Percentiles rank a stretch among this genome's conserved stretches.
Conservation (phyloP, 805 yeast genomes). For the Millerozyma miso region DNA sequence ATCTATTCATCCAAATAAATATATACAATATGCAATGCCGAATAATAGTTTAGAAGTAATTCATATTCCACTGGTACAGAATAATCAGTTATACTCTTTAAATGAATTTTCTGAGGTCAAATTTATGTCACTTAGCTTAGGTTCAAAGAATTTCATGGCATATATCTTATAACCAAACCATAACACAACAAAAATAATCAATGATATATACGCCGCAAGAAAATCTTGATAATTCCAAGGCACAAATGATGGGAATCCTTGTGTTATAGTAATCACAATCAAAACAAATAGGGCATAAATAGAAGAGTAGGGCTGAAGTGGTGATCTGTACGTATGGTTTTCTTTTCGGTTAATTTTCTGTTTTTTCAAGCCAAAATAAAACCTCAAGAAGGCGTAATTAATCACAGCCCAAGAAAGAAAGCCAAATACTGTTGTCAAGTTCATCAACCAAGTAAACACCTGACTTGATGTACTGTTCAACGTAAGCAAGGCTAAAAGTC, state of each 20-base stretch:
- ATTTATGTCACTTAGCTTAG: not conserved
- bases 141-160: not conserved
- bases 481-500: constrained; percentile 11
- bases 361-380: constrained; percentile 49
- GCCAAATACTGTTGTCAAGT: constrained; percentile 15
- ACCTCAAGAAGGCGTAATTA: constrained; percentile 10
- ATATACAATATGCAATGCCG: too few species aligned
- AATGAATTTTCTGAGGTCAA: not conserved
- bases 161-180: constrained; percentile 2
- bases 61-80: too few species aligned
- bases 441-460: constrained; percentile 13
- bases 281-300: constrained; percentile 45
- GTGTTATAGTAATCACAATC: constrained; percentile 10
- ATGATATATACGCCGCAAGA: constrained; percentile 13
- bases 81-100: too few species aligned
- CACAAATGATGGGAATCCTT: constrained; percentile 14
- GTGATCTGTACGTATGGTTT: constrained; percentile 57
- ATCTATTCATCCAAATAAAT: too few species aligned
- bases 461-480: constrained; percentile 4
- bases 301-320: constrained; percentile 66
- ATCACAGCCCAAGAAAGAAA: constrained; percentile 15
- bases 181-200: constrained; percentile 5
- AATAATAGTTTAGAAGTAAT: too few species aligned
- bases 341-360: constrained; percentile 64
- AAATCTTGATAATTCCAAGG: constrained; percentile 10